Percentiles rank a stretch among this genome's conserved stretches.
Conservation (phyloP, 768 basidiomycete species). For the Guyanaporus albipodus region DNA sequence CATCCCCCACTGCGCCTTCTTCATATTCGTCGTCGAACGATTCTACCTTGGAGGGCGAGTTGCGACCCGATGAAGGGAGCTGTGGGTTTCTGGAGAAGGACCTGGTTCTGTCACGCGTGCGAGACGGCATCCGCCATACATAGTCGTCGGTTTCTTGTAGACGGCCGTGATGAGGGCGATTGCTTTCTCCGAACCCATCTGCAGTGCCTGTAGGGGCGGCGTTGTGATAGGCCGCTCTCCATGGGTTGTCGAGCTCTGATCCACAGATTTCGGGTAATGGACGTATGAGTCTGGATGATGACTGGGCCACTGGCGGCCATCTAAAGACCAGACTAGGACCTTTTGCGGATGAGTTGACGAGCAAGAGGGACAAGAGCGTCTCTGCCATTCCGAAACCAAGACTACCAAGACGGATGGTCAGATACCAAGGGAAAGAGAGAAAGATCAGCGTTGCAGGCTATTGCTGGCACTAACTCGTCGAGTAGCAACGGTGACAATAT, state of each 20-base stretch:
- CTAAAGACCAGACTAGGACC: slow-evolving; percentile 76
- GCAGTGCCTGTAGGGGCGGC: slow-evolving; percentile 31
- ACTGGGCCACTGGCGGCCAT: slow-evolving; percentile 74
- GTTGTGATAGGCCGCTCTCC: slow-evolving; percentile 58
- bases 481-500: not conserved
- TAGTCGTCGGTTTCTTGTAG: slow-evolving; percentile 43
- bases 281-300: slow-evolving; percentile 66
- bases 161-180: not conserved
- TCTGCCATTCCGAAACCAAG: slow-evolving; percentile 44
- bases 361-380: slow-evolving; percentile 72
- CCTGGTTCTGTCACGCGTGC: slow-evolving; percentile 45
- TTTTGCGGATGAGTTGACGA: slow-evolving; percentile 82
- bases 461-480: too few species aligned
- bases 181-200: slow-evolving; percentile 4
- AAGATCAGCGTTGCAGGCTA: not conserved
- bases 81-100: slow-evolving; percentile 47
- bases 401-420: too few species aligned
- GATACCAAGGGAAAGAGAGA: too few species aligned
- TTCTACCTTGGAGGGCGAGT: slow-evolving; percentile 47
- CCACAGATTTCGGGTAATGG: slow-evolving; percentile 51
- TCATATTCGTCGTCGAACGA: slow-evolving; percentile 34
- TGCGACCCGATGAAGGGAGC: slow-evolving; percentile 47
- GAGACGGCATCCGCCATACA: slow-evolving; percentile 57
- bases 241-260: slow-evolving; percentile 64
- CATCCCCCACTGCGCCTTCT: slow-evolving; percentile 36